Conservation (phyloP, 140 eudicot species). For the Bidens hawaiensis region DNA sequence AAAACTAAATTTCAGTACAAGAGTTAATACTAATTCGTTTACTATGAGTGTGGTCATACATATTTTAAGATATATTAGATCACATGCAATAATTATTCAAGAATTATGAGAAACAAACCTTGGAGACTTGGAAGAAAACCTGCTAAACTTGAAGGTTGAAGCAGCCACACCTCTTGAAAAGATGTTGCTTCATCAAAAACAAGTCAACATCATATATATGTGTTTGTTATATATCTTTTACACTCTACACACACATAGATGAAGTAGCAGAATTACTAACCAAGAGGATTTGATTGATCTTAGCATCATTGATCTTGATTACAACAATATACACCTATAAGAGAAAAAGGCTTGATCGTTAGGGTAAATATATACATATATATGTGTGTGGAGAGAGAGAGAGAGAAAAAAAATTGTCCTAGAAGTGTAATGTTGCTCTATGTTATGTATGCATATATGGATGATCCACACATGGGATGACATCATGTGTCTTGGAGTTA, state of each 20-base stretch:
- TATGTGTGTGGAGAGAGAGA: too few species aligned
- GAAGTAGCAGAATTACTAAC: constrained; percentile 25
- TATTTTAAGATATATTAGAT: background rate
- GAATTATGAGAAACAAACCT: constrained; percentile 25
- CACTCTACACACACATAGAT: too few species aligned
- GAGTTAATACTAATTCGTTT: background rate
- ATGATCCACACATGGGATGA: constrained; percentile 22
- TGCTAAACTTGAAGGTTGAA: constrained; percentile 13
- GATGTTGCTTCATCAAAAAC: constrained; percentile 22
- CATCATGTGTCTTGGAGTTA: constrained; percentile 14
- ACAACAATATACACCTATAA: background rate
- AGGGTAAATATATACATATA: too few species aligned
- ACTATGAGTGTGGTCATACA: background rate
- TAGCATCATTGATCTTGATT: constrained; percentile 26
- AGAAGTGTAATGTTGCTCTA: too few species aligned
- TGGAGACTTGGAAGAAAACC: constrained; percentile 24
- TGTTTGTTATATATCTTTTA: too few species aligned
- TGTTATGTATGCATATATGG: background rate
- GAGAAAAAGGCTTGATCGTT: background rate
- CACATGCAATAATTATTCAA: background rate
- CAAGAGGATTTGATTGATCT: constrained; percentile 29
- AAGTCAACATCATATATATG: background rate
- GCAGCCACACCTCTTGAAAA: constrained; percentile 30
- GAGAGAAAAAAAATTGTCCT: too few species aligned
- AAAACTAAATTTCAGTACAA: background rate